Evolutionary conservation across 208 protist species (phyloP), one percentile per base, ranked within the genome.

Genomic region (Leishmania braziliensis): DNA sequence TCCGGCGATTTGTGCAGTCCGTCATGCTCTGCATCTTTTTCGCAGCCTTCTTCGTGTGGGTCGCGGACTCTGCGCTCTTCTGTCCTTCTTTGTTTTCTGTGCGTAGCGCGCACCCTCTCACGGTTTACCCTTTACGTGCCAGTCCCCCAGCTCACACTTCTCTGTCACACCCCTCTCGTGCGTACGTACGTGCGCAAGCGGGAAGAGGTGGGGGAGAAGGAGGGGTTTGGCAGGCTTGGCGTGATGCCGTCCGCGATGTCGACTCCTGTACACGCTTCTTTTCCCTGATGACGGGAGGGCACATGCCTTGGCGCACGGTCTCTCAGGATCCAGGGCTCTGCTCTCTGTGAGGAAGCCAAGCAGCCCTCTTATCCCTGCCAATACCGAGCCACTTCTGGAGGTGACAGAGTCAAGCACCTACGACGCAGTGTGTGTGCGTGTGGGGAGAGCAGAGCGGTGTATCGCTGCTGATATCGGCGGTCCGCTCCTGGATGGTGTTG

Each of bases 381-480:
- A 62, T 29, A 26, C 58, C 58, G 58, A 62, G 26, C 58, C 8
- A n/a, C 58, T 62, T 62, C 26, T 62, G 58, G 58, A 14, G 9
- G 58, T 62, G 58, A 29, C 58, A 10, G 58, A 26, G 5, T 29
- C 58, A 29, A 26, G 58, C 12, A 26, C 6, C 58, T 62, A 62
- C 58, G 26, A 20, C 26, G 58, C 58, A 62, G 58, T 2, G 26
- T 46, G 43, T 6, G 43, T 46, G 43, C 0, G 3, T 46, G 43
- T 12, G 26, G 43, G 43, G 43, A 8, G 43, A 5, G 2, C 62
- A 14, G 62, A 39, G 62, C 62, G 62, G 14, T 39, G 62, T 6
- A 20, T 66, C 29, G 62, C 62, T 66, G 62, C 62, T 66, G 62
- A n/a, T 66, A n/a, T 39, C 62, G 62, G 62, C 62, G 62, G 62